These are phyloP conservation scores for Claviceps lovelessii DNA, from an alignment of 2,329 filamentous ascomycete genomes.

Conservation along the genomic window DNA sequence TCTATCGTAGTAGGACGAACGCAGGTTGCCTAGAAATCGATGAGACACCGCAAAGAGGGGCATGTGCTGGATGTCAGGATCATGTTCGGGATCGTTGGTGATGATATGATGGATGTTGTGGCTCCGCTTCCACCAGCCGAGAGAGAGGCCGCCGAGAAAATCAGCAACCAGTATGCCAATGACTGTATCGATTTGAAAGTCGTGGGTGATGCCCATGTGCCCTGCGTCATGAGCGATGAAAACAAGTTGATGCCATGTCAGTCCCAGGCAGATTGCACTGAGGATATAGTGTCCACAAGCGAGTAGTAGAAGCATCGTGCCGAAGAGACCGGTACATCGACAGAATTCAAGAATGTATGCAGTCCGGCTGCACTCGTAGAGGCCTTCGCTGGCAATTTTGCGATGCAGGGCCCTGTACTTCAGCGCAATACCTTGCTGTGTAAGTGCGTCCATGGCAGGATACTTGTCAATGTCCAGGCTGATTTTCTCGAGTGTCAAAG, in stretches of 20 bases:
- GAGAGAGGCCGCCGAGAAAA: conserved; percentile 73
- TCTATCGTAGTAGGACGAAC: conserved; percentile 71
- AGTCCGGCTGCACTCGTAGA: conserved; percentile 74
- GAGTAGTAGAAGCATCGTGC: conserved; percentile 46
- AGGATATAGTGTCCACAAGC: conserved; percentile 50
- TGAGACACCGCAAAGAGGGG: conserved; percentile 82
- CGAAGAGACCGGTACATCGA: conserved; percentile 55
- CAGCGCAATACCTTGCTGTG: conserved; percentile 58
- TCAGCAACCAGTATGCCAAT: conserved; percentile 87
- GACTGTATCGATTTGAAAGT: conserved; percentile 66
- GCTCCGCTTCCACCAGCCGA: conserved; percentile 95
- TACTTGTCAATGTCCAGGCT: conserved; percentile 66
- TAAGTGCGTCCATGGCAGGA: conserved; percentile 57
- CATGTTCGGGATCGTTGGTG: conserved; percentile 88
- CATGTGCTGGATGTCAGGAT: conserved; percentile 86
- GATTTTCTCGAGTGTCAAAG: conserved; percentile 57
- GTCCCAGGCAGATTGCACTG: conserved; percentile 62
- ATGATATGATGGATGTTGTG: conserved; percentile 97
- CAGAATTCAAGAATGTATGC: conserved; percentile 61
- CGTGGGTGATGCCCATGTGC: conserved; percentile 94
- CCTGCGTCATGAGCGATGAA: conserved; percentile 92
- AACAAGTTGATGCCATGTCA: conserved; percentile 86
- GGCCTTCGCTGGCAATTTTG: conserved; percentile 55
- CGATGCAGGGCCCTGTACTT: conserved; percentile 73
- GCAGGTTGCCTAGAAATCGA: conserved; percentile 57